These are phyloP conservation scores for Trichoderma brevicompactum DNA, from an alignment of 2,329 filamentous ascomycete species.

Conservation along the genomic window DNA sequence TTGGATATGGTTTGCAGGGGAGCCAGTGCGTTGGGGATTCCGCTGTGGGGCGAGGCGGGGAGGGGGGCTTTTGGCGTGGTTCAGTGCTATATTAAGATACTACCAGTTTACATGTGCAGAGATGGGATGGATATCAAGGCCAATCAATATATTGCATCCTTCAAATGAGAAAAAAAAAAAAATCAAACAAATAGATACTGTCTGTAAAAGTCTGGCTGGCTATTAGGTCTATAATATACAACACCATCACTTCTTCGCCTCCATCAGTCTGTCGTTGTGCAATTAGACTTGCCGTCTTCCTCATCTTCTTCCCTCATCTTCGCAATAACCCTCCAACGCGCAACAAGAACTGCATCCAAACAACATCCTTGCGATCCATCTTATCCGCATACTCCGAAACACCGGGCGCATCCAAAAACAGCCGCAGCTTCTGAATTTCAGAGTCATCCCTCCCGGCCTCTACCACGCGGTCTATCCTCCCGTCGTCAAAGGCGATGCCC, in stretches of 20 bases:
- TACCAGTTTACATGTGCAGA: too few species aligned
- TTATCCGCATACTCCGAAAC: neutral
- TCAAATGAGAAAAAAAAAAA: neutral
- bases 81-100: too few species aligned
- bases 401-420: slow-evolving; percentile 31
- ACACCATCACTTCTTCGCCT: too few species aligned
- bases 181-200: neutral
- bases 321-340: neutral
- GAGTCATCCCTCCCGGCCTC: slow-evolving; percentile 53
- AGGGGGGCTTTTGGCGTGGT: neutral
- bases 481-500: slow-evolving; percentile 66
- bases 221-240: too few species aligned
- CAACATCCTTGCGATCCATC: neutral
- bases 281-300: too few species aligned
- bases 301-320: neutral
- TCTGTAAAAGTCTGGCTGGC: too few species aligned
- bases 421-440: slow-evolving; percentile 58
- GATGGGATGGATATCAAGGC: too few species aligned
- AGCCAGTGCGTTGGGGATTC: neutral
- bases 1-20: too few species aligned
- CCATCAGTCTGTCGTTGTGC: too few species aligned
- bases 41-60: neutral
- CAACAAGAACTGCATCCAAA: neutral
- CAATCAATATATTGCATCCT: too few species aligned
- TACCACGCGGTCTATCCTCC: slow-evolving; percentile 61